A percentile compares a stretch with the other conserved stretches of the same genome.
phyloP scores from a whole-genome alignment of 1,284 basidiomycete species.

The Rhodofomes roseus region DNA sequence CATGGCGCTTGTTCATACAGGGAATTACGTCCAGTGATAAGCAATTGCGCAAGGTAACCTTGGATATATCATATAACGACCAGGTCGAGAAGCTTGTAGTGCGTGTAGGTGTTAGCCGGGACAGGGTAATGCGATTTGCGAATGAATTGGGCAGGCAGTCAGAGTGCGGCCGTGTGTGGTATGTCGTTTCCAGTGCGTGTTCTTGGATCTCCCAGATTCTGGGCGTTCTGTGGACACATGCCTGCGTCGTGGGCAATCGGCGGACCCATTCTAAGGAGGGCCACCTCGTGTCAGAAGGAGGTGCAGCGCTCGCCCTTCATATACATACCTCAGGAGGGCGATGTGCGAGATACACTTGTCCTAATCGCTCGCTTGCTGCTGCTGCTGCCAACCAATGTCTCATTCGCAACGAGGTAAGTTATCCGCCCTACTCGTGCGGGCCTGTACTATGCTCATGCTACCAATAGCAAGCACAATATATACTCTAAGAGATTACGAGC shows the following conservation, averaged over 20 bases:
- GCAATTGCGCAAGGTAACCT: no score
- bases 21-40: conserved; percentile 46
- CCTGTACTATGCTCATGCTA: not conserved
- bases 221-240: not conserved
- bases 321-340: not conserved
- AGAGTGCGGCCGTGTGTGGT: not conserved
- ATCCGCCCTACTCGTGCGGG: no score
- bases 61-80: no score
- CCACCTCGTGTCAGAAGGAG: not conserved
- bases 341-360: not conserved
- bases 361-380: no score
- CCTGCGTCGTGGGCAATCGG: not conserved
- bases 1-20: conserved; percentile 5
- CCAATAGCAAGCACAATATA: not conserved
- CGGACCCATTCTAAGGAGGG: not conserved
- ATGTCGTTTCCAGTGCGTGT: not conserved
- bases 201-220: not conserved
- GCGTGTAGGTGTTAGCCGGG: not conserved
- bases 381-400: not conserved
- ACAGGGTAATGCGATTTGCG: not conserved
- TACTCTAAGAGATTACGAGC: not conserved
- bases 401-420: not conserved
- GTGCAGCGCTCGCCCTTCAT: not conserved
- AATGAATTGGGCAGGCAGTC: not conserved
- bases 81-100: not conserved